Conservation (phyloP, 225 moss, liverwort and hornwort species). For the Antitrichia curtipendula region DNA sequence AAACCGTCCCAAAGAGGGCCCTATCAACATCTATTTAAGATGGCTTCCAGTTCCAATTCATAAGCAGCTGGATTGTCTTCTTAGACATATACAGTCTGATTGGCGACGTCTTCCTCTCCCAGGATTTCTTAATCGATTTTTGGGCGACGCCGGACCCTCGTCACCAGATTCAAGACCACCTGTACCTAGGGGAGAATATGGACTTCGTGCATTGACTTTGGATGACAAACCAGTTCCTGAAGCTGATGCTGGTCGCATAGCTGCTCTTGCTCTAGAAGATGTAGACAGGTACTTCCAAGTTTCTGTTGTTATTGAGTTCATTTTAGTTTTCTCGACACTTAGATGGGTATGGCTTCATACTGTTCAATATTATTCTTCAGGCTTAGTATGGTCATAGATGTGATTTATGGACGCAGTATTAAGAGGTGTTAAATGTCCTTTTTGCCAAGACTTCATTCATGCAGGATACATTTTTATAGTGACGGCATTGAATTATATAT, state of each 20-base stretch:
- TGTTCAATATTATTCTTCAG: not conserved
- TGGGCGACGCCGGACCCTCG: slow-evolving; percentile 43
- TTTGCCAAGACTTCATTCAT: not conserved
- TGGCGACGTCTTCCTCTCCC: slow-evolving; percentile 69
- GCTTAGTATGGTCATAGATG: not conserved
- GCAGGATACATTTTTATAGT: not conserved
- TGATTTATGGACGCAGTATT: not conserved
- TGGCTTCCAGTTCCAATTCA: slow-evolving; percentile 96
- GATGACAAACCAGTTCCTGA: slow-evolving; percentile 54
- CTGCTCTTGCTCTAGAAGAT: slow-evolving; percentile 53
- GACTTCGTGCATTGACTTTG: slow-evolving; percentile 35
- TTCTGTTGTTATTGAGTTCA: not conserved
- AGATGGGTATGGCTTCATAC: not conserved
- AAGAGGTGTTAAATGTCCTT: not conserved
- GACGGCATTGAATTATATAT: not conserved
- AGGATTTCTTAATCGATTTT: slow-evolving; percentile 36
- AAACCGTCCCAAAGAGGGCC: slow-evolving; percentile 75
- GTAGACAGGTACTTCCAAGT: slow-evolving; percentile 51
- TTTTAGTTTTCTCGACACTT: not conserved
- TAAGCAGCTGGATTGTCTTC: slow-evolving; percentile 54
- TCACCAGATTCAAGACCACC: slow-evolving; percentile 32
- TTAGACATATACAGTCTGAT: slow-evolving; percentile 72
- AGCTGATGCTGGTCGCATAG: slow-evolving; percentile 79
- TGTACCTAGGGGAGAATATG: slow-evolving; percentile 40
- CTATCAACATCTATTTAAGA: slow-evolving; percentile 59